Evolutionary conservation across 2,329 filamentous ascomycete species (phyloP).

Genomic region (Paecilomyces variotii): DNA sequence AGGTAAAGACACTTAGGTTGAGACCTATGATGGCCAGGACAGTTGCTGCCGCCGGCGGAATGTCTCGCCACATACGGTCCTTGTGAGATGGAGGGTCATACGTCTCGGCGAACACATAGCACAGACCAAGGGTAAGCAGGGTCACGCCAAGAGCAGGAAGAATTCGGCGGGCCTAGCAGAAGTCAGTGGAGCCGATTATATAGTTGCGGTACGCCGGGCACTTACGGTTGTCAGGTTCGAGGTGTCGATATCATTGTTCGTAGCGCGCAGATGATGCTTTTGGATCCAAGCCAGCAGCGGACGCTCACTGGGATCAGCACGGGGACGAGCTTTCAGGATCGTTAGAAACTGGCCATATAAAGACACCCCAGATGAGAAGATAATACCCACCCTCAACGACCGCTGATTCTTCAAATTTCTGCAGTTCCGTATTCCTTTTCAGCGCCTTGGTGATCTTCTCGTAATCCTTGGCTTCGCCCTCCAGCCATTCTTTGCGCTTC

Average conservation of each 20-base stretch:
- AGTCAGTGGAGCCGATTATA: not conserved
- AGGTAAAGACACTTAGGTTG: conserved; percentile 43
- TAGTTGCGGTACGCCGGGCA: not conserved
- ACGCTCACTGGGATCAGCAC: conserved; percentile 31
- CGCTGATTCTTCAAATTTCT: conserved; percentile 26
- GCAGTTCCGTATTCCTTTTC: conserved; percentile 27
- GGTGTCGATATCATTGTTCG: conserved; percentile 24
- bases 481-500: conserved; percentile 45
- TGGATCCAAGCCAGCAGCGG: conserved; percentile 36
- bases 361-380: not conserved
- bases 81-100: conserved; percentile 42
- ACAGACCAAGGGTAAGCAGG: conserved; percentile 31
- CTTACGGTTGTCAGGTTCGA: conserved; percentile 29
- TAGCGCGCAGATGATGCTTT: conserved; percentile 33
- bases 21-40: conserved; percentile 41
- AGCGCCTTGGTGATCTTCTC: conserved; percentile 24
- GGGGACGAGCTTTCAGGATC: conserved; percentile 24
- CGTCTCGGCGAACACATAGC: conserved; percentile 38
- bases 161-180: conserved; percentile 35
- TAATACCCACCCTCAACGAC: conserved; percentile 26
- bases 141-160: conserved; percentile 36
- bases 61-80: conserved; percentile 43
- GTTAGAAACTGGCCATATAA: not conserved
- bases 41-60: conserved; percentile 46
- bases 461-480: conserved; percentile 39